These are phyloP conservation scores for Tolypocladium album DNA, from an alignment of 2,329 filamentous ascomycete genomes.

Conservation along the genomic window DNA sequence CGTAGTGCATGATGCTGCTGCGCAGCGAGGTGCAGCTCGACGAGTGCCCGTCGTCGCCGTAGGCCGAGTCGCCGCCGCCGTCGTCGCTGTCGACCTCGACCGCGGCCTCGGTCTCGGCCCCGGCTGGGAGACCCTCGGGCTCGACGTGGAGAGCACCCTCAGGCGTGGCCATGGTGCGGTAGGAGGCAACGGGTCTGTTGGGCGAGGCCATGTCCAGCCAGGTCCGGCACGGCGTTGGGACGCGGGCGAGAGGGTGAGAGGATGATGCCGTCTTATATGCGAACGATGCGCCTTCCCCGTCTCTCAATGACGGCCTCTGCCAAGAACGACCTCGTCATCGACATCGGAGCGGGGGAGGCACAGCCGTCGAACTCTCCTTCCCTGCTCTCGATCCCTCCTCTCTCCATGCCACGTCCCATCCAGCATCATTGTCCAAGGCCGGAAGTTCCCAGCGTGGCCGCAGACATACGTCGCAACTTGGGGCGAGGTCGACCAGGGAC, in stretches of 20 bases:
- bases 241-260: too few relatives aligned
- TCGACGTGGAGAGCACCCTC: not conserved
- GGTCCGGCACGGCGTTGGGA: too few relatives aligned
- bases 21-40: conserved; percentile 15
- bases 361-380: not conserved
- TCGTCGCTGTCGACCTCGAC: conserved; percentile 4
- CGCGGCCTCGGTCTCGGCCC: not conserved
- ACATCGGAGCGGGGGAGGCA: not conserved
- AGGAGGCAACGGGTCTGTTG: too few relatives aligned
- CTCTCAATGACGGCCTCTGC: not conserved
- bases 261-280: not conserved
- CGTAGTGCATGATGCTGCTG: conserved; percentile 22
- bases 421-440: not conserved
- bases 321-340: not conserved
- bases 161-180: not conserved
- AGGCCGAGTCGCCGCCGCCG: conserved; percentile 4
- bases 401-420: not conserved
- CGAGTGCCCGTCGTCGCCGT: conserved; percentile 4
- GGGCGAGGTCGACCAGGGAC: too few relatives aligned
- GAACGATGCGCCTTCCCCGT: too few relatives aligned
- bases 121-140: too few relatives aligned
- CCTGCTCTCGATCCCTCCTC: not conserved
- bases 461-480: not conserved
- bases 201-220: too few relatives aligned
- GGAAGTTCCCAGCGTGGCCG: not conserved